phyloP scores from a whole-genome alignment of 768 basidiomycete species.

The Boletales sp. region DNA sequence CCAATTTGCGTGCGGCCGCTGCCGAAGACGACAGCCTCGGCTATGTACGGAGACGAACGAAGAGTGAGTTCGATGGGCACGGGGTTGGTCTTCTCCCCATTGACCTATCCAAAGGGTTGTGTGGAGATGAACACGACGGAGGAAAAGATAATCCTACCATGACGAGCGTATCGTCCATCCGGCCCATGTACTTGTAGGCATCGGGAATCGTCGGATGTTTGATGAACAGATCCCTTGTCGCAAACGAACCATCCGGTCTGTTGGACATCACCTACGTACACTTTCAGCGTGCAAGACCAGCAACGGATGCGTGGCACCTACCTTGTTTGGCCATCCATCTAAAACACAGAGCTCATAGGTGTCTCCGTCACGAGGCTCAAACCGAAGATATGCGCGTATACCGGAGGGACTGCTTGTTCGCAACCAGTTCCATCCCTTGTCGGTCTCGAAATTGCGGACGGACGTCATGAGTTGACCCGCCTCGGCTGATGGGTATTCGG shows the following conservation, averaged over 20 bases:
- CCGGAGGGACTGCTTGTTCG: constrained; percentile 29
- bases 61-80: constrained; percentile 52
- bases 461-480: constrained; percentile 45
- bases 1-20: constrained; percentile 46
- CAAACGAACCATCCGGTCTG: constrained; percentile 50
- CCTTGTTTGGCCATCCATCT: constrained; percentile 52
- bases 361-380: constrained; percentile 40
- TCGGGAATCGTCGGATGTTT: constrained; percentile 41
- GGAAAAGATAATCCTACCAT: constrained; percentile 16
- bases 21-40: constrained; percentile 55
- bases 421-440: constrained; percentile 58
- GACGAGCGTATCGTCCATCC: constrained; percentile 54
- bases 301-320: constrained; percentile 5
- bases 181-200: constrained; percentile 48
- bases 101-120: constrained; percentile 16
- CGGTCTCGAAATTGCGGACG: constrained; percentile 42
- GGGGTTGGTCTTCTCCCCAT: constrained; percentile 56
- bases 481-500: constrained; percentile 12
- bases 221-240: constrained; percentile 52
- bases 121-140: no score
- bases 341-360: constrained; percentile 47
- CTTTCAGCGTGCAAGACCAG: not conserved
- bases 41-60: constrained; percentile 43
- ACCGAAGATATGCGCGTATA: constrained; percentile 34
- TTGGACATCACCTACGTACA: constrained; percentile 31